Evolutionary conservation across 2,329 filamentous ascomycete genomes (phyloP).

Genomic region (Byssochlamys sp.): DNA sequence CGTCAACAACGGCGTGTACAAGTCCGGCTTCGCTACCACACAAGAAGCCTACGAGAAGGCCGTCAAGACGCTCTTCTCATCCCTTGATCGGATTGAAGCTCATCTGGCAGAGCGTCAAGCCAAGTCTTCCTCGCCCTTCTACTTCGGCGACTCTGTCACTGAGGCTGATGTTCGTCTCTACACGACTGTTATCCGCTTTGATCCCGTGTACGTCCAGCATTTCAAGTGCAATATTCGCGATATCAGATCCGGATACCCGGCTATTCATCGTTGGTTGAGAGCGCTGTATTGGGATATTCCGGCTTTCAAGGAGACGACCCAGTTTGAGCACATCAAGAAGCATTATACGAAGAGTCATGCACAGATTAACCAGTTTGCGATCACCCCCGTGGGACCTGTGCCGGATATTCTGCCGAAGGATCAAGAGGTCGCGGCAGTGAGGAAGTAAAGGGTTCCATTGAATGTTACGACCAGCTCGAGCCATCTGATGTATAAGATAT

Average conservation of each 20-base stretch:
- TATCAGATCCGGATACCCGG: slow-evolving; percentile 73
- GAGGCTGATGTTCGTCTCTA: slow-evolving; percentile 73
- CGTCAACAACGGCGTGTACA: slow-evolving; percentile 45
- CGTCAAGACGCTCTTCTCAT: slow-evolving; percentile 61
- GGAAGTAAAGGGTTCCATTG: neutral
- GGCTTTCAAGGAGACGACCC: slow-evolving; percentile 71
- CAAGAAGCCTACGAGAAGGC: slow-evolving; percentile 73
- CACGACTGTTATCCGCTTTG: slow-evolving; percentile 64
- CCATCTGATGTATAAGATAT: neutral
- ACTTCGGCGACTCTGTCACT: slow-evolving; percentile 65
- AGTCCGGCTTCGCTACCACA: slow-evolving; percentile 70
- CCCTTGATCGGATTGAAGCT: slow-evolving; percentile 65
- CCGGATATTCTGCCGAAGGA: slow-evolving; percentile 70
- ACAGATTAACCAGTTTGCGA: slow-evolving; percentile 57
- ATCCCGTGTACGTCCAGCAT: slow-evolving; percentile 72
- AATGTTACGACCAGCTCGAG: neutral
- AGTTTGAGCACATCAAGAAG: slow-evolving; percentile 92
- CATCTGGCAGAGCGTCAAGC: slow-evolving; percentile 48
- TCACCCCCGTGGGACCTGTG: slow-evolving; percentile 76
- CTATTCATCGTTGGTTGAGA: slow-evolving; percentile 70
- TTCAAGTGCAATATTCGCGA: slow-evolving; percentile 76
- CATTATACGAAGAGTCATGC: slow-evolving; percentile 58
- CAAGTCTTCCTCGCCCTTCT: slow-evolving; percentile 46
- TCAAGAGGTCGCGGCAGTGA: slow-evolving; percentile 56
- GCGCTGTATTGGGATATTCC: slow-evolving; percentile 73